phyloP scores from a whole-genome alignment of 2,329 filamentous ascomycete genomes.

The Pyrenophora teres region DNA sequence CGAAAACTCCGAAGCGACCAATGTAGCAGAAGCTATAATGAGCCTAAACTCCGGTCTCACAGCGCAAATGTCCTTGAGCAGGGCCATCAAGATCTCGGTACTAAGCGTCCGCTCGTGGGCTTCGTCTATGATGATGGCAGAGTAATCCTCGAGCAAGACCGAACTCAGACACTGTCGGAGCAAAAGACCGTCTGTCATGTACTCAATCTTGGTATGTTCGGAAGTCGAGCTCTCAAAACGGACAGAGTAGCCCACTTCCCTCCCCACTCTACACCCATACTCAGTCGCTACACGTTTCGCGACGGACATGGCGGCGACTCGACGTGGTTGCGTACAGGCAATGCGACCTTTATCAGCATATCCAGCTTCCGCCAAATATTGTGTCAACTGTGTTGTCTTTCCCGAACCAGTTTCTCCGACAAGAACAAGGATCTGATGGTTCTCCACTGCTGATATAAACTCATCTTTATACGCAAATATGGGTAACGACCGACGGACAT shows the following conservation, averaged over 20 bases:
- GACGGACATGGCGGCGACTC: constrained; percentile 97
- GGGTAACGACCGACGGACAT: constrained; percentile 86
- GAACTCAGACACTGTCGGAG: constrained; percentile 84
- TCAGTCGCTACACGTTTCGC: constrained; percentile 96
- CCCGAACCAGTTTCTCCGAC: constrained; percentile 94
- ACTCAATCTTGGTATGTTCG: constrained; percentile 90
- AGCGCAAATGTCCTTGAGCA: constrained; percentile 86
- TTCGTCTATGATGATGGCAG: constrained; percentile 93
- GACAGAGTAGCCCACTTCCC: constrained; percentile 92
- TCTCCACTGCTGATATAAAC: constrained; percentile 81
- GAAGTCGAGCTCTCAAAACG: constrained; percentile 87
- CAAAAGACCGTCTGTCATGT: constrained; percentile 97
- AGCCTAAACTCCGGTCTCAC: constrained; percentile 85
- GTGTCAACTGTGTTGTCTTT: constrained; percentile 93
- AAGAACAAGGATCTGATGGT: constrained; percentile 87
- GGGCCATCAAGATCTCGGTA: constrained; percentile 85
- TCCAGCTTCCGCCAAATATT: constrained; percentile 78
- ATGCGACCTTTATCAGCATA: constrained; percentile 71
- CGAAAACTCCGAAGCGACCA: constrained; percentile 47
- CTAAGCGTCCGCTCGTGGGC: constrained; percentile 92
- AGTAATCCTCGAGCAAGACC: constrained; percentile 84
- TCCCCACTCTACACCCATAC: constrained; percentile 80
- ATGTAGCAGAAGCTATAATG: constrained; percentile 79
- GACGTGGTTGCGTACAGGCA: constrained; percentile 89
- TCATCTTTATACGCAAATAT: constrained; percentile 75